phyloP scores from a whole-genome alignment of 345 rosid species.

The Orychophragmus violaceus region DNA sequence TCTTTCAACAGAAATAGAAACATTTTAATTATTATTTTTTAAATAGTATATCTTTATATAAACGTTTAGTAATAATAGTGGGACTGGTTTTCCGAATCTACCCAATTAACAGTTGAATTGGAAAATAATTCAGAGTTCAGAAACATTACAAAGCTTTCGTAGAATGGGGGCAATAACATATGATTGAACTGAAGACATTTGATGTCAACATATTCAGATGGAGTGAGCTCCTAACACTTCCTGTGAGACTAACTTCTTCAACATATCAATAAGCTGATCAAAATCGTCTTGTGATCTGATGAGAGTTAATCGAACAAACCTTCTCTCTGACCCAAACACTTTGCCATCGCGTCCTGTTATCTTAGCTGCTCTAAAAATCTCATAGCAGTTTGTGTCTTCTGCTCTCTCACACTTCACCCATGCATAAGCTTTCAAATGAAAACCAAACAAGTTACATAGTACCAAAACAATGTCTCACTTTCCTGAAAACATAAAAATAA shows the following conservation, averaged over 20 bases:
- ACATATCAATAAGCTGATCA: constrained; percentile 20
- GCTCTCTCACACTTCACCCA: constrained; percentile 62
- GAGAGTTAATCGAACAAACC: constrained; percentile 50
- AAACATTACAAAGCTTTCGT: not conserved
- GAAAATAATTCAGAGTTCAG: too few species aligned
- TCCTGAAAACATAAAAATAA: not conserved
- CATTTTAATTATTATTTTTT: too few species aligned
- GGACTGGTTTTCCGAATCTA: too few species aligned
- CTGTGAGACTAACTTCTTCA: constrained; percentile 4
- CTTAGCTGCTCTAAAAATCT: constrained; percentile 39
- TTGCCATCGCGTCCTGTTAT: constrained; percentile 46
- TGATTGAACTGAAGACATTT: not conserved
- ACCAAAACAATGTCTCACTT: not conserved
- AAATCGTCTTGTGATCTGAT: constrained; percentile 55
- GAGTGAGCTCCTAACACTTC: not conserved
- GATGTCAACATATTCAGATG: not conserved
- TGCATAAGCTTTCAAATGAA: constrained; percentile 47
- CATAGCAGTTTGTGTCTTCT: constrained; percentile 44
- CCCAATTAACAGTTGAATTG: too few species aligned
- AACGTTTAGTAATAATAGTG: too few species aligned
- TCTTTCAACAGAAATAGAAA: too few species aligned
- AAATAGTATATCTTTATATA: too few species aligned
- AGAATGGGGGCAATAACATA: not conserved
- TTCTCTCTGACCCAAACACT: constrained; percentile 28
- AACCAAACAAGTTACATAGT: not conserved